Percentiles rank a stretch among this genome's conserved stretches.
Conservation (phyloP, 352 stramenopile genomes). For the Phytophthora melonis region DNA sequence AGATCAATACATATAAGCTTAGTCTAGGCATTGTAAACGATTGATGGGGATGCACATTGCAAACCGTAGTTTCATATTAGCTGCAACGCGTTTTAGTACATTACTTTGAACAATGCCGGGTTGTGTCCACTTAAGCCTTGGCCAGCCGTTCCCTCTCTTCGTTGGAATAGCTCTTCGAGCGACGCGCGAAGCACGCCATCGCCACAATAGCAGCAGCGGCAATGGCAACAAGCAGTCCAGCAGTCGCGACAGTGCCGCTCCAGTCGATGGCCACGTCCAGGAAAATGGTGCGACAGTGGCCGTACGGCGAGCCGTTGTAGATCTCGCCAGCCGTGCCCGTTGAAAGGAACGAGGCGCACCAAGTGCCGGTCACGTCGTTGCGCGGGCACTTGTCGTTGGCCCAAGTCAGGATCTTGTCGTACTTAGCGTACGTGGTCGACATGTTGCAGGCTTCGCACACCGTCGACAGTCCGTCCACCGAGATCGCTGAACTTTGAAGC, state of each 20-base stretch:
- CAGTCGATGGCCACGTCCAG: conserved; percentile 73
- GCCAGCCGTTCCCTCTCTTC: conserved; percentile 24
- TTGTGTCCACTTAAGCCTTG: conserved; percentile 27
- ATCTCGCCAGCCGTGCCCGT: conserved; percentile 52
- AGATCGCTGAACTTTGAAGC: conserved; percentile 19
- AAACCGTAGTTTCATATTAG: conserved; percentile 11
- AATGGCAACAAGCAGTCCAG: conserved; percentile 62
- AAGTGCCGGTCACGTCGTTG: conserved; percentile 55
- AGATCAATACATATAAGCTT: too few species aligned
- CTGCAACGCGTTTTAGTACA: conserved; percentile 15
- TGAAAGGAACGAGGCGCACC: conserved; percentile 69
- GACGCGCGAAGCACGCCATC: conserved; percentile 72
- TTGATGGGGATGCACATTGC: background rate
- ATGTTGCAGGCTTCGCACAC: conserved; percentile 69
- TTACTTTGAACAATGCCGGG: conserved; percentile 12
- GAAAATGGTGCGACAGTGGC: conserved; percentile 75
- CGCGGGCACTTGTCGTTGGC: conserved; percentile 70
- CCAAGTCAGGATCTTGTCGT: conserved; percentile 78
- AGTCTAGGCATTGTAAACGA: background rate
- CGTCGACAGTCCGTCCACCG: conserved; percentile 46
- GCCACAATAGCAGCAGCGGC: conserved; percentile 59
- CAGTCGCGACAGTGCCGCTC: conserved; percentile 60
- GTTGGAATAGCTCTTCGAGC: conserved; percentile 33
- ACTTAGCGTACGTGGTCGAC: conserved; percentile 64
- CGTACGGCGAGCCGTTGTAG: conserved; percentile 77